Evolutionary conservation across 2,329 filamentous ascomycete genomes (phyloP).

Genomic region (Colletotrichum sp.): DNA sequence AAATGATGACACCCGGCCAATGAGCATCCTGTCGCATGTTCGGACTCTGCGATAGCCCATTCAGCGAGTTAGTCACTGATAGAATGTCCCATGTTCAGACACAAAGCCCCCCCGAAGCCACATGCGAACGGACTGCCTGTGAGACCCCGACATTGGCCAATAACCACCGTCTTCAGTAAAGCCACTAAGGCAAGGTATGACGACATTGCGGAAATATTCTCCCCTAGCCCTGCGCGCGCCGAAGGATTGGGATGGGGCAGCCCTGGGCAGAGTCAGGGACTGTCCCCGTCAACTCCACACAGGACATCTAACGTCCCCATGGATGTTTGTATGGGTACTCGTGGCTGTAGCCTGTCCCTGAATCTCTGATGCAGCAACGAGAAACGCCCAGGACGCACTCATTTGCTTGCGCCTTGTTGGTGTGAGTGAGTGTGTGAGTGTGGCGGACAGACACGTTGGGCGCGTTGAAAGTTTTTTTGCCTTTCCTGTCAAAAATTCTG

Average conservation of each 20-base stretch:
- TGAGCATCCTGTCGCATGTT: not conserved
- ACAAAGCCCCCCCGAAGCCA: not conserved
- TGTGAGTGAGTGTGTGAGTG: not conserved
- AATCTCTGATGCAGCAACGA: constrained; percentile 1
- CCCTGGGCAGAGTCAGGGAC: constrained; percentile 2
- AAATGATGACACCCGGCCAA: not conserved
- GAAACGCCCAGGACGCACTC: not conserved
- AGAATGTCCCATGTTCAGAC: not conserved
- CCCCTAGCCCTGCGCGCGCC: constrained; percentile 7
- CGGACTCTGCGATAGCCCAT: not conserved
- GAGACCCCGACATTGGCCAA: not conserved
- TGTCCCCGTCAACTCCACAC: constrained; percentile 18
- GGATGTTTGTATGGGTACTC: not conserved
- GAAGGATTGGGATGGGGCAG: not conserved
- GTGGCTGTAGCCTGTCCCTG: constrained; percentile 7
- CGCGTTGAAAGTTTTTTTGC: not conserved
- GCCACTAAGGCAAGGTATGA: constrained; percentile 6
- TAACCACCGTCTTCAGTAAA: not conserved
- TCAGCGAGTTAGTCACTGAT: not conserved
- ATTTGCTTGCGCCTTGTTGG: not conserved
- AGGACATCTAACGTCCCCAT: constrained; percentile 1
- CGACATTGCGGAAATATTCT: constrained; percentile 18
- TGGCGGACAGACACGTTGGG: not conserved
- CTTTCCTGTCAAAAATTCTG: not conserved
- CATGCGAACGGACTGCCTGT: not conserved